Evolutionary conservation across 768 basidiomycete species (phyloP), one percentile per base, ranked within the genome.

Genomic region (Leccinum truebloodii): DNA sequence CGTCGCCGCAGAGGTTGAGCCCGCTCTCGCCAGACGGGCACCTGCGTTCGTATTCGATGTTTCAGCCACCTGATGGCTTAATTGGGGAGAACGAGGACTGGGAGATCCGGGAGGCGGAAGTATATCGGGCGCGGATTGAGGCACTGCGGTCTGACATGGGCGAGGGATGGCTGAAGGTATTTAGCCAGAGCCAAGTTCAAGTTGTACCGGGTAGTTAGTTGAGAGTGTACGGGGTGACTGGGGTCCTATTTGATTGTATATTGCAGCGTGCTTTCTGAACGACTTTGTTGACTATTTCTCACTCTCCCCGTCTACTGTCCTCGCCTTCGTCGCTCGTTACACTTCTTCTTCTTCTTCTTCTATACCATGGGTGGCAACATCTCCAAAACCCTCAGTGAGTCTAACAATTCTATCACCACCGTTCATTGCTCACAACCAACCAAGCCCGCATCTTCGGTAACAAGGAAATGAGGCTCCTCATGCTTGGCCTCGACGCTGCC

Each of bases 381-480:
- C 67, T 93, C 92, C 56, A 94, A 94, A 77, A 85, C 90, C 39
- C 77, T 94, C 75, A 83, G 91, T 91, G 67, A 67, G 83, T 69
- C 8, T 14, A 0, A 3, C 10, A 12, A 3, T 1, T 3, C 4
- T 2, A 28, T 1, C 14, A 2, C 14, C 12, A 2, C 14, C 3
- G 1, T 3, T 1, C 59, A 6, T 18, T 12, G 13, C 68, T 70
- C 32, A 68, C 51, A 32, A 32, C 28, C 16, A 56, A 44, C 46
- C 30, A 49, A 96, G 94, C 86, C 73, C 93, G 90, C 80, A 80
- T 98, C 68, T 98, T 98, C 76, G 95, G 95, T 64, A 98, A 95
- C 85, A 96, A 95, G 85, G 96, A 98, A 84, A 98, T 98, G 96
- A 81, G 95, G 70, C 79, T 96, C 71, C 79, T 97, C 74, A 98